Evolutionary conservation across 257 asterid species (phyloP).

Genomic region (Penstemon davidsonii): DNA sequence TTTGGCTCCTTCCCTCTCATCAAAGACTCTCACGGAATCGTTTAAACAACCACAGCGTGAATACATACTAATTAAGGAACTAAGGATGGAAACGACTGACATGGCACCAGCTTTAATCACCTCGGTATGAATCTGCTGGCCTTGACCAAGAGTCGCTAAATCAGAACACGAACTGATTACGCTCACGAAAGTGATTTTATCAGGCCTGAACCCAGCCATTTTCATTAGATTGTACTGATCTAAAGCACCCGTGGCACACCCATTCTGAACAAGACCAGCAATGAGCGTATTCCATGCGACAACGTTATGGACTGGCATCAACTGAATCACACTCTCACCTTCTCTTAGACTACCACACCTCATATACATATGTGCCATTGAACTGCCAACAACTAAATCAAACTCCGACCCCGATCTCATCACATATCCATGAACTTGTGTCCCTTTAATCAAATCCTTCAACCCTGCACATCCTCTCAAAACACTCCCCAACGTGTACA

Average conservation of each 20-base stretch:
- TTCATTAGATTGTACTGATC: slow-evolving; percentile 61
- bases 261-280: slow-evolving; percentile 82
- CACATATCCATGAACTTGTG: slow-evolving; percentile 60
- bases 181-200: slow-evolving; percentile 79
- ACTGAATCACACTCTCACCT: slow-evolving; percentile 62
- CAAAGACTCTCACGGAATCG: slow-evolving; percentile 64
- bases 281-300: slow-evolving; percentile 73
- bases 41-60: slow-evolving; percentile 84
- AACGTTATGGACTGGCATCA: slow-evolving; percentile 54
- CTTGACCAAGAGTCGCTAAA: slow-evolving; percentile 79
- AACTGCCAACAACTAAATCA: slow-evolving; percentile 66
- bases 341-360: slow-evolving; percentile 61
- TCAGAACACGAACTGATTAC: slow-evolving; percentile 76
- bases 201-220: slow-evolving; percentile 58
- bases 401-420: slow-evolving; percentile 53
- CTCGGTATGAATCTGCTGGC: slow-evolving; percentile 90
- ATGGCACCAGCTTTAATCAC: slow-evolving; percentile 62
- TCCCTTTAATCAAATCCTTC: slow-evolving; percentile 67
- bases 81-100: slow-evolving; percentile 55
- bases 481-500: slow-evolving; percentile 72
- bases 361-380: slow-evolving; percentile 86
- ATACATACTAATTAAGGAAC: slow-evolving; percentile 85
- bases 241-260: slow-evolving; percentile 57
- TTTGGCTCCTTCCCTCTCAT: slow-evolving; percentile 46
- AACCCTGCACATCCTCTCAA: slow-evolving; percentile 87